phyloP scores from a whole-genome alignment of 1,284 basidiomycete species.

The Microbotryum saponariae region DNA sequence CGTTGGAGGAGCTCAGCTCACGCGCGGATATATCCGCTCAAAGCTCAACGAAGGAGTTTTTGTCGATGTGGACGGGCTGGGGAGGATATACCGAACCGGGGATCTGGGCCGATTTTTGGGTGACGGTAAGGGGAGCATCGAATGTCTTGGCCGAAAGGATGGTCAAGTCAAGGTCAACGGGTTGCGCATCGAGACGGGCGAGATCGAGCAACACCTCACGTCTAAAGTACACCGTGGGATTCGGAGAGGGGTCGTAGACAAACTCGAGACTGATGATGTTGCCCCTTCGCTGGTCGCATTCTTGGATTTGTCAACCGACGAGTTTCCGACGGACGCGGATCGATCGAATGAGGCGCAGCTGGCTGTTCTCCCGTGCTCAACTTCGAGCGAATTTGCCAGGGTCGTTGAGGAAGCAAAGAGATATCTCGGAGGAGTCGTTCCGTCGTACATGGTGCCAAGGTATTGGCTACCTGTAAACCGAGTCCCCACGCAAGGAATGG shows the following conservation, averaged over 20 bases:
- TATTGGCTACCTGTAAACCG: constrained; percentile 31
- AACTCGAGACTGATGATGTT: constrained; percentile 22
- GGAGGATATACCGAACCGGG: constrained; percentile 31
- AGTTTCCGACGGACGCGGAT: background rate
- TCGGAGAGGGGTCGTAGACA: constrained; percentile 31
- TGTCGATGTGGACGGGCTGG: constrained; percentile 9
- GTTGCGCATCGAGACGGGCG: constrained; percentile 32
- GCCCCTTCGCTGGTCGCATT: constrained; percentile 28
- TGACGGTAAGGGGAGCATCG: constrained; percentile 31
- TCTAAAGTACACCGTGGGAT: constrained; percentile 12
- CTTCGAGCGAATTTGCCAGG: constrained; percentile 6
- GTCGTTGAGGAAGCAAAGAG: constrained; percentile 16
- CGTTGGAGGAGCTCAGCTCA: constrained; percentile 32
- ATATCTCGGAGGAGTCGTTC: constrained; percentile 19
- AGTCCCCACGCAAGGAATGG: constrained; percentile 32
- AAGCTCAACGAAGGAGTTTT: constrained; percentile 28
- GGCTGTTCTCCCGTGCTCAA: constrained; percentile 5
- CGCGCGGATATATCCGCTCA: constrained; percentile 28
- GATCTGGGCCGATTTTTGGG: constrained; percentile 32
- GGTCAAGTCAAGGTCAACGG: constrained; percentile 36
- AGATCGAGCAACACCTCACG: constrained; percentile 32
- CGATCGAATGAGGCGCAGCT: background rate
- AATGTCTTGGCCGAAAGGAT: constrained; percentile 32
- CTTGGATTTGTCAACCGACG: constrained; percentile 15
- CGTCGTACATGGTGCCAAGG: constrained; percentile 31